Base-by-base conservation (phyloP, 345 rosid species). In the Lumnitzera racemosa region DNA sequence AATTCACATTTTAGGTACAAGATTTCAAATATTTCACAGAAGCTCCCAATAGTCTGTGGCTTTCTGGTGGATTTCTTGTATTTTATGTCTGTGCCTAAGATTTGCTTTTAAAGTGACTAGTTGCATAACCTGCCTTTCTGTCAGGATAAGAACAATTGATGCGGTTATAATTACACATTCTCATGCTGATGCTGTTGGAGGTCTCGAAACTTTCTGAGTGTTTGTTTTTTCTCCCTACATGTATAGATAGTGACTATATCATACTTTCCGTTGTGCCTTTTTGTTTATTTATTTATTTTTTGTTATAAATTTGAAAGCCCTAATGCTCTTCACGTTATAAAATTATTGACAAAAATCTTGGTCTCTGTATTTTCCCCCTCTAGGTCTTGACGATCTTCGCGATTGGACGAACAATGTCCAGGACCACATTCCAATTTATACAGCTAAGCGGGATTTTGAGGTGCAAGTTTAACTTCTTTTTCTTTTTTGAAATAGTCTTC, bases 171-270 rank as follows among this genome's bases (percentile, higher is more conserved):
- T 92, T 66, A 92, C 98, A 75, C 98, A 92, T 85, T 89, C 96
- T 74, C 96, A 87, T 82, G 98, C 98, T 75, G 89, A 89, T 78
- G 96, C 96, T 66, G 85, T 89, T 76, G 96, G 98, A 92, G 96
- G 96, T 92, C 91, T 89, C 87, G 72, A 65, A 76, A 74, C 68
- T 78, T 76, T 83, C 56, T 56, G 17, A 36, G 56, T 49, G 60
- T 55, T 25, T 69, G 66, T 49, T 49, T 53, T 23, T 65, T 11
- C 25, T 27, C n/a, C 17, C 24, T 52, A 52, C 16, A 14, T 52
- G 23, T 10, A n/a, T 10, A 50, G 8, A 14, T n/a, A 16, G 55
- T 52, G 20, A 17, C 24, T 14, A n/a, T n/a, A 16, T 16, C 20
- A 16, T 52, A 16, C 53, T 14, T 13, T 17, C 4, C 3, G n/a